Evolutionary conservation across 345 rosid species (phyloP).

Genomic region (Eucalyptus dawsonii): DNA sequence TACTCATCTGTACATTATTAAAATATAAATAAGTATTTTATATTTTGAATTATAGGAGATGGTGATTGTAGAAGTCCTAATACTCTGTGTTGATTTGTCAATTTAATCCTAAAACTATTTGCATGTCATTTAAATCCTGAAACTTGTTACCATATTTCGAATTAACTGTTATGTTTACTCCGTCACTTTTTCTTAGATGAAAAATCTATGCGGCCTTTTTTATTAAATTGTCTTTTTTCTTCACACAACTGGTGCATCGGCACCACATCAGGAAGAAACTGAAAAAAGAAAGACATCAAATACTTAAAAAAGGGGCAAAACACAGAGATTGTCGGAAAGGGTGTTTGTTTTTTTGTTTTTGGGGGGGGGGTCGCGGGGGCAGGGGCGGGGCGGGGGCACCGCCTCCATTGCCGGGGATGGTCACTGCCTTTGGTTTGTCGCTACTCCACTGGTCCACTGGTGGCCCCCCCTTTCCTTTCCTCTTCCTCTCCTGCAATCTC

Average conservation of each 20-base stretch:
- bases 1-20: not conserved
- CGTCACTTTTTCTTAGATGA: not conserved
- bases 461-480: not conserved
- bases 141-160: not conserved
- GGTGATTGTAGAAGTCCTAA: not conserved
- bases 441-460: not conserved
- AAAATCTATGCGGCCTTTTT: not conserved
- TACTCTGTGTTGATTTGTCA: not conserved
- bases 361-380: too few species aligned
- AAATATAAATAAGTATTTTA: not conserved
- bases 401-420: not conserved
- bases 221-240: not conserved
- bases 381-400: fast-evolving
- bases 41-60: not conserved
- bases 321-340: not conserved
- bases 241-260: not conserved
- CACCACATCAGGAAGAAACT: not conserved
- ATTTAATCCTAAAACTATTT: not conserved
- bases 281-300: not conserved
- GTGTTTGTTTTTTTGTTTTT: too few species aligned
- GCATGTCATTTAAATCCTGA: not conserved
- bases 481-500: not conserved
- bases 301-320: not conserved
- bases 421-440: not conserved
- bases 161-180: not conserved